Evolutionary conservation across 208 protist species (phyloP).

Genomic region (Trypanosoma rangeli): DNA sequence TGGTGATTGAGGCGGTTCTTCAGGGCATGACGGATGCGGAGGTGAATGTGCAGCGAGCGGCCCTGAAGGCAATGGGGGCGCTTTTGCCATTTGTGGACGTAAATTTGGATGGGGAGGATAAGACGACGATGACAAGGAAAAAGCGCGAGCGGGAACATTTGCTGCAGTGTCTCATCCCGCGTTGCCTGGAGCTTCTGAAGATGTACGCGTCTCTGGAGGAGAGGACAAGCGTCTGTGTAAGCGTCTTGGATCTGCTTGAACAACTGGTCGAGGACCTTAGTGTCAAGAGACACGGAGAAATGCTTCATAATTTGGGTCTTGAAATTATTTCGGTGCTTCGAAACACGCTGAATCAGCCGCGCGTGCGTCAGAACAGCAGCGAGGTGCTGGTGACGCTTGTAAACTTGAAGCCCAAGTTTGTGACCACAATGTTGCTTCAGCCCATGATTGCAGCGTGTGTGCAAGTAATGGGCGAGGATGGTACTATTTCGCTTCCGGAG

Average conservation of each 20-base stretch:
- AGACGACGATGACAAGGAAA: constrained; percentile 3
- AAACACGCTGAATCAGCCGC: constrained; percentile 32
- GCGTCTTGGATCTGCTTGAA: constrained; percentile 69
- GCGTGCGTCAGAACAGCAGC: constrained; percentile 54
- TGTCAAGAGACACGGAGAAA: constrained; percentile 44
- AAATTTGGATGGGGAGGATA: constrained; percentile 8
- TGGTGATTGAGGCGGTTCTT: constrained; percentile 59
- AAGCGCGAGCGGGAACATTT: constrained; percentile 34
- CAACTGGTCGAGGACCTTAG: constrained; percentile 48
- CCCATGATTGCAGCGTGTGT: constrained; percentile 59
- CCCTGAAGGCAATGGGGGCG: constrained; percentile 60
- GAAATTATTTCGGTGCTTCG: constrained; percentile 41
- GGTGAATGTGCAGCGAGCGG: constrained; percentile 49
- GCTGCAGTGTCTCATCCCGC: constrained; percentile 41
- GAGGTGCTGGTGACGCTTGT: constrained; percentile 51
- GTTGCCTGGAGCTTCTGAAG: constrained; percentile 40
- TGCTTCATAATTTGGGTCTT: constrained; percentile 36
- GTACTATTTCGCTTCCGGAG: constrained; percentile 60
- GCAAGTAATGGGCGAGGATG: constrained; percentile 73
- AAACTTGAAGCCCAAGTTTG: constrained; percentile 63
- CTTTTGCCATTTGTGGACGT: constrained; percentile 47
- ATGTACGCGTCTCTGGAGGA: constrained; percentile 28
- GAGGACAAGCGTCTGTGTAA: constrained; percentile 52
- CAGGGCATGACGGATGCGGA: constrained; percentile 63
- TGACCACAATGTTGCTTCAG: constrained; percentile 52